Evolutionary conservation across 208 protist genomes (phyloP), one percentile per base, ranked within the genome.

Genomic region (Trypanosoma melophagium): DNA sequence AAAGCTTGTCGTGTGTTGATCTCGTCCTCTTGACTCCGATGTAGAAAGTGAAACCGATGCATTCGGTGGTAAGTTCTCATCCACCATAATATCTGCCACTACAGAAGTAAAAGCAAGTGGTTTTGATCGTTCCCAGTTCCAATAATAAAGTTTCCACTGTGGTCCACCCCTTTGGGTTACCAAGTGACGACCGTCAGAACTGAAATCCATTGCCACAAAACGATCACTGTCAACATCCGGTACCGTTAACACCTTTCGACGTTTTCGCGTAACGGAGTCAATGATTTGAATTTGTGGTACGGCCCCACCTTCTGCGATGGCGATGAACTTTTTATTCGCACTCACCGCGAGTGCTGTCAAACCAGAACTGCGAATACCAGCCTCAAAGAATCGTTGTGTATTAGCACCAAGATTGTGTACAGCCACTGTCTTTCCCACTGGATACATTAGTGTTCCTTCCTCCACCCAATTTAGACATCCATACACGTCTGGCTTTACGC

Each of bases 291-390:
- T 87, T 64, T 87, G 79, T 13, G 88, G 83, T 41, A 71, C 44
- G 12, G 81, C 54, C 17, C 84, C 89, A 22, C 79, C 75, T 75
- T 98, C 96, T 9, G 96, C 95, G 35, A 99, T 82, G 47, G 97
- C 97, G 28, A 98, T 81, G 58, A 95, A 99, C 70, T 98, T 97
- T 44, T 93, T 90, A 71, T 98, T 98, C 3, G 89, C 83, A 44
- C 84, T 93, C 53, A 98, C 83, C 8, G 92, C 85, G 16, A 98
- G 67, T 50, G 95, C 89, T 7, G 94, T 97, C 77, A 98, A 89
- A 52, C 80, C 96, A 42, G 79, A 71, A 53, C 86, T 90, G 16
- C 81, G 74, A 58, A 90, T 77, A 19, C 66, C 74, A 13, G 80
- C 77, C 53, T 91, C 89, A 59, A 95, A 78, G 64, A 96, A 95